These are phyloP conservation scores for Wickerhamomyces tratensis DNA, from an alignment of 805 yeast genomes.

Conservation along the genomic window DNA sequence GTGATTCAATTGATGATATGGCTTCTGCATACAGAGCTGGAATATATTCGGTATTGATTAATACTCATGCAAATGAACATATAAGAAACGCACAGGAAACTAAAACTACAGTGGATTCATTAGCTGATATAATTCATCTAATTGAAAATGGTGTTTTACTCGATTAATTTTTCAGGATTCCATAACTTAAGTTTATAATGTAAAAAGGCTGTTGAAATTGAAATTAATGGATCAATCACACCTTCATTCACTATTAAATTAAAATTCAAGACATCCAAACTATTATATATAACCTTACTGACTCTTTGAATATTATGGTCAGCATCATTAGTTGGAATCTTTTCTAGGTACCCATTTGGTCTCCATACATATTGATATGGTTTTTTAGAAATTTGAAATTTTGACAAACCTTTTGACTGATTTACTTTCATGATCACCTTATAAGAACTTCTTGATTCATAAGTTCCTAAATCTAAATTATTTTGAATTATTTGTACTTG, in stretches of 20 bases:
- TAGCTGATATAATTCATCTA: conserved; percentile 26
- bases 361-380: conserved; percentile 8
- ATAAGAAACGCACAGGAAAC: conserved; percentile 26
- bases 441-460: conserved; percentile 1
- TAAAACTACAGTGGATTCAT: conserved; percentile 14
- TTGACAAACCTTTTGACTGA: background rate
- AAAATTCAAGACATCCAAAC: background rate
- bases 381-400: conserved; percentile 3
- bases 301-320: conserved; percentile 8
- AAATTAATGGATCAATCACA: conserved; percentile 7
- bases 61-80: conserved; percentile 39
- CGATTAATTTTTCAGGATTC: background rate
- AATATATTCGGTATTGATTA: conserved; percentile 42
- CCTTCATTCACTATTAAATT: conserved; percentile 6
- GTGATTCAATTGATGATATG: conserved; percentile 68
- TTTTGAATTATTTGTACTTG: background rate
- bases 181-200: conserved; percentile 4
- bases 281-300: conserved; percentile 4
- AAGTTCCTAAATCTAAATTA: background rate
- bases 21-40: conserved; percentile 57
- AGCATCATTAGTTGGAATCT: background rate
- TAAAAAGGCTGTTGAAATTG: conserved; percentile 7
- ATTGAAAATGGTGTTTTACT: conserved; percentile 24
- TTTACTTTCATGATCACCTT: background rate
- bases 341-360: conserved; percentile 13